phyloP scores from a whole-genome alignment of 495 filamentous ascomycete species.

The Hypoxylon cercidicola region DNA sequence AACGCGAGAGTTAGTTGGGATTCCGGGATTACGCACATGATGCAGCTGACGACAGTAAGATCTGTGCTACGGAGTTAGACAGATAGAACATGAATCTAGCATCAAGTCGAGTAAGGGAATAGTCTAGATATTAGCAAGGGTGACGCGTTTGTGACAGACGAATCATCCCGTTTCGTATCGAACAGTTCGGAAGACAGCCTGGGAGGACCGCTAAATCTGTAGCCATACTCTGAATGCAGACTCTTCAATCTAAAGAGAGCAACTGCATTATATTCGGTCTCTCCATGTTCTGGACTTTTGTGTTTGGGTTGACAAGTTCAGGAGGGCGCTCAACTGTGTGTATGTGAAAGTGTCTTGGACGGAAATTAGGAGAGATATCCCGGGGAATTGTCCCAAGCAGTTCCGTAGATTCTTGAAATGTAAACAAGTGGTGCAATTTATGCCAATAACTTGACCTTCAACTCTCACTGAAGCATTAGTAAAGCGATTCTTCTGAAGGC shows the following conservation, averaged over 20 bases:
- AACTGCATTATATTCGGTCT: neutral
- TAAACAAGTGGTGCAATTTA: too few relatives aligned
- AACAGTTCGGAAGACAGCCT: neutral
- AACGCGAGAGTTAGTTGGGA: neutral
- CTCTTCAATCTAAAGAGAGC: neutral
- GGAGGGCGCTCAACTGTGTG: neutral
- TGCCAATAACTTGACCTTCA: too few relatives aligned
- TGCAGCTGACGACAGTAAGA: neutral
- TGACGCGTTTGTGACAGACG: neutral
- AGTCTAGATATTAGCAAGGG: neutral
- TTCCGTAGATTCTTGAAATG: neutral
- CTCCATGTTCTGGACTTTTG: neutral
- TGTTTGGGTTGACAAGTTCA: neutral
- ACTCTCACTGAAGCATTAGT: too few relatives aligned
- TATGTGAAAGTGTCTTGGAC: constrained; percentile 1
- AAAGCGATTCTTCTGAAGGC: too few relatives aligned
- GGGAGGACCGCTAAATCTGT: neutral
- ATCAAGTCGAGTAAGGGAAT: neutral
- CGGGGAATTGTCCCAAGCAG: neutral
- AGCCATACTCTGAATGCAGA: neutral
- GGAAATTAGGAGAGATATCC: constrained; percentile 27
- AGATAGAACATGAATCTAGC: neutral
- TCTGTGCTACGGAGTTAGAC: neutral
- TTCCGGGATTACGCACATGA: neutral
- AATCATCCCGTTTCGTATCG: neutral